Base-by-base conservation (phyloP, 2,329 filamentous ascomycete species). In the Botrytis elliptica region DNA sequence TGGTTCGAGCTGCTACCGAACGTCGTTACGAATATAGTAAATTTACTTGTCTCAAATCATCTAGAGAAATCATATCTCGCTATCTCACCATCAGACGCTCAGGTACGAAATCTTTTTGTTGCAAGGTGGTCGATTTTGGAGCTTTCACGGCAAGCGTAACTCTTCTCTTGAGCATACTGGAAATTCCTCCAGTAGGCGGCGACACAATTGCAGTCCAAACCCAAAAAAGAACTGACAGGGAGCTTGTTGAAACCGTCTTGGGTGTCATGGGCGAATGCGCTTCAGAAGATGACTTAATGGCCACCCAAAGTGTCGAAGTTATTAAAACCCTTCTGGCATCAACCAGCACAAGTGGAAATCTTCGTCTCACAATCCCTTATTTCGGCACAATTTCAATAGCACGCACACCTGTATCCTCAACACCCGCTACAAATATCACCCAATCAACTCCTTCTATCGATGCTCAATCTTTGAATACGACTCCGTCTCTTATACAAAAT, bases 341-440 rank as follows among this genome's bases (percentile, higher is more conserved):
- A 25, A 74, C 74, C 9, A 75, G 75, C 18, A 71, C 68, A 3
- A 66, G 72, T 29, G 71, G 75, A 14, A 80, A 79, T 70, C 70
- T 81, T 9, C 78, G 78, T 42, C 78, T 81, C 46, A 79, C 78
- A 29, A 81, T 81, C 6, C 80, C 79, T 8, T 81, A 81, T 67
- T 81, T 81, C 55, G 80, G 80, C 12, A 80, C 79, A 4, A 78
- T 81, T 44, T 78, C 68, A 49, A 80, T 81, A 25, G 74, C 76
- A 22, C 76, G 67, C 40, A 66, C 67, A 38, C 29, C 71, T 57
- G 25, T 36, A 29, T 44, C 70, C 22, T 38, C 59, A 59, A 62
- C 42, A 9, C 33, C 60, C 55, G 40, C 66, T 38, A 10, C 38
- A 8, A 44, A 38, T n/a, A 44, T 57, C 20, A 46, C 52, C 18